Evolutionary conservation across 75 land plant species (phyloP).

Genomic region (Sequoia sempervirens): DNA sequence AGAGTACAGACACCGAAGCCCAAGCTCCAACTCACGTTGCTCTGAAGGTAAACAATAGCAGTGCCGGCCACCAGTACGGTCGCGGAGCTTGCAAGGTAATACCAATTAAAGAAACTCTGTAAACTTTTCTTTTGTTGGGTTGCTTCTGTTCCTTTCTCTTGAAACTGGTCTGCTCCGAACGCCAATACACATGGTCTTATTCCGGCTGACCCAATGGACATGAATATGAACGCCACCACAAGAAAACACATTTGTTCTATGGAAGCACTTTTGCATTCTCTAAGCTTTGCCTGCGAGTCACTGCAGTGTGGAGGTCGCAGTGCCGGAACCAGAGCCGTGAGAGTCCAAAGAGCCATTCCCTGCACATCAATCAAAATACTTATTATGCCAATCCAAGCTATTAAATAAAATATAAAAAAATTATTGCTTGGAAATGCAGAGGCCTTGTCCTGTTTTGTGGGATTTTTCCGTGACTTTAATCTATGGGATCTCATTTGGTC

Average conservation of each 20-base stretch:
- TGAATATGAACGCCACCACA: neutral
- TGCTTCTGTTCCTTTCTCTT: neutral
- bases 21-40: constrained; percentile 17
- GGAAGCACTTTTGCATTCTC: neutral
- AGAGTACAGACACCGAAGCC: constrained; percentile 11
- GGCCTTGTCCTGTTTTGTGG: no score
- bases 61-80: neutral
- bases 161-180: constrained; percentile 6
- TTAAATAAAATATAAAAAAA: neutral
- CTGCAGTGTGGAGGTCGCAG: neutral
- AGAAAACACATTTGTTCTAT: constrained; percentile 2
- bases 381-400: neutral
- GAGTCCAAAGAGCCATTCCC: neutral
- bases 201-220: neutral
- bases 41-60: constrained; percentile 20
- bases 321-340: neutral
- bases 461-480: no score
- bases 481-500: no score
- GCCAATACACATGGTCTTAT: neutral
- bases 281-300: neutral
- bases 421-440: no score
- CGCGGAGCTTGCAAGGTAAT: neutral
- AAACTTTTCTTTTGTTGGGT: neutral
- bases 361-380: neutral
- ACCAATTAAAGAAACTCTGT: constrained; percentile 19